Conservation (phyloP, 2,329 filamentous ascomycete genomes). For the Nectriaceae sp. region DNA sequence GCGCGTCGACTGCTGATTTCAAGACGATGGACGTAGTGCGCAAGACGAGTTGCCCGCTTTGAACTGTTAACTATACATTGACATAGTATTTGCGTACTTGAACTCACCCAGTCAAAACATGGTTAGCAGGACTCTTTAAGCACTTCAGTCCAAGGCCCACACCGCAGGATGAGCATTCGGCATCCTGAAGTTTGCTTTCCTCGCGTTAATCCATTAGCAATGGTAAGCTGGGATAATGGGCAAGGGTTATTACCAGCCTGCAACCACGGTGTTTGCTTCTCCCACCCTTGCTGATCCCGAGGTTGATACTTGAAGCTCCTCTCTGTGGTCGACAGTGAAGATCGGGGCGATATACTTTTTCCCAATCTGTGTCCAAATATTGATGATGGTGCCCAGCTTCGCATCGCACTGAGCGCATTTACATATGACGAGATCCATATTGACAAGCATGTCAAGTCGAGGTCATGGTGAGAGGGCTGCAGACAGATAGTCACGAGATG, state of each 20-base stretch:
- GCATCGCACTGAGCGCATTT: slow-evolving; percentile 37
- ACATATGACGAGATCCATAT: slow-evolving; percentile 39
- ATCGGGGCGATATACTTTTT: slow-evolving; percentile 42
- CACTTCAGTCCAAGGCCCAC: slow-evolving; percentile 38
- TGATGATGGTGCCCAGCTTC: slow-evolving; percentile 34
- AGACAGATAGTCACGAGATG: too few relatives aligned
- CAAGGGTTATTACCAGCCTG: slow-evolving; percentile 32
- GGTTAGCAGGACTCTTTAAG: slow-evolving; percentile 35
- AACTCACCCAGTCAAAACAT: slow-evolving; percentile 40
- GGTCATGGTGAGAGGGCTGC: not conserved
- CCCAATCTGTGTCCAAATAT: slow-evolving; percentile 43
- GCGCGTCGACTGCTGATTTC: slow-evolving; percentile 18
- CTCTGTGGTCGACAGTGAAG: slow-evolving; percentile 19
- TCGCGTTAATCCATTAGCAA: not conserved
- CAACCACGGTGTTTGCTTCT: slow-evolving; percentile 37
- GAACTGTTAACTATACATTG: slow-evolving; percentile 4
- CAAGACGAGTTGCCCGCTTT: slow-evolving; percentile 41
- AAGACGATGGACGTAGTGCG: slow-evolving; percentile 31
- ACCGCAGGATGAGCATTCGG: slow-evolving; percentile 36
- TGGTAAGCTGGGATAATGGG: not conserved
- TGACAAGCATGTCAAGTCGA: not conserved
- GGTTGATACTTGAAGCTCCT: slow-evolving; percentile 17
- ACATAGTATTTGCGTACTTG: not conserved
- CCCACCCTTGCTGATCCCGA: slow-evolving; percentile 31
- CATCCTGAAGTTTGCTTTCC: slow-evolving; percentile 37